Conservation (phyloP, 129 eudicot genomes). For the Artemisia annua region DNA sequence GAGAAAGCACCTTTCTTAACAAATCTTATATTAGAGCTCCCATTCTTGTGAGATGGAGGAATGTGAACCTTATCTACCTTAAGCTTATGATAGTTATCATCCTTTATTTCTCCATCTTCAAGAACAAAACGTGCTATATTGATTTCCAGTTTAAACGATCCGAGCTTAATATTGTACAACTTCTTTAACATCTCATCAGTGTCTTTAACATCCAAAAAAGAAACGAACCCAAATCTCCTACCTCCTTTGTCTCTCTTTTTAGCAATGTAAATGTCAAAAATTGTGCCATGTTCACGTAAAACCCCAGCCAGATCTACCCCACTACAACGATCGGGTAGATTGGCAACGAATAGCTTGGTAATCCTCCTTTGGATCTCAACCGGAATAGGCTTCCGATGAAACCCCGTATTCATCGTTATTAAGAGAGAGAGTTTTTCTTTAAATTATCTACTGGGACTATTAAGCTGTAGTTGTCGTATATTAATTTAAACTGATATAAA, state of each 20-base stretch:
- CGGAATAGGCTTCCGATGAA: conserved; percentile 2
- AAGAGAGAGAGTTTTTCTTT: no score
- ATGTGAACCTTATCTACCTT: background rate
- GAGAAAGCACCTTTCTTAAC: background rate
- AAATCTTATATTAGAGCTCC: background rate
- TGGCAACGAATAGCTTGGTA: background rate
- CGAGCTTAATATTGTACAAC: background rate
- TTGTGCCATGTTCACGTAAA: background rate
- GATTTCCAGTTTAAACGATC: background rate
- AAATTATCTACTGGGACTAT: no score
- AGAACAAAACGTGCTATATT: background rate
- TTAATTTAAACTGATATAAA: no score
- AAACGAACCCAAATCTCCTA: background rate
- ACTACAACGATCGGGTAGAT: background rate
- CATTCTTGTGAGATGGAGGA: background rate
- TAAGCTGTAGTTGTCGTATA: no score
- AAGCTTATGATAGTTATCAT: background rate
- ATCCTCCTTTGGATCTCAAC: background rate
- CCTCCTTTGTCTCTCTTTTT: conserved; percentile 1
- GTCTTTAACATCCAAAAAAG: background rate
- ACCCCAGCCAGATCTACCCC: background rate
- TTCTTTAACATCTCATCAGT: background rate
- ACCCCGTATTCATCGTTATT: background rate
- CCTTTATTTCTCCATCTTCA: background rate
- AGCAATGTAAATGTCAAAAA: background rate